Percentiles rank a stretch among this genome's conserved stretches.
phyloP scores from a whole-genome alignment of 306 rosid species.

The Comarum palustre region DNA sequence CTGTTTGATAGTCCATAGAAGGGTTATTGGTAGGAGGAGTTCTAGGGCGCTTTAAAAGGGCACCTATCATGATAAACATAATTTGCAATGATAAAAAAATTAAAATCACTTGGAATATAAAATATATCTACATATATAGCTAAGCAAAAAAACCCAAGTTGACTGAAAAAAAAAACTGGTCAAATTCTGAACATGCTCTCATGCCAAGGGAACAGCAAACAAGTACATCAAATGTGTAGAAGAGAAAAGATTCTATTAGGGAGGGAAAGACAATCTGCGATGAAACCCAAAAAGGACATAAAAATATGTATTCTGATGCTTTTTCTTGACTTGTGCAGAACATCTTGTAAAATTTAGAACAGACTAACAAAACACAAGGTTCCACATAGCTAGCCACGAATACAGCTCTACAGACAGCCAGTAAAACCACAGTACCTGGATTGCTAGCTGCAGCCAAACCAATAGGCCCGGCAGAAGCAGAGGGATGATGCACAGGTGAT shows the following conservation, averaged over 20 bases:
- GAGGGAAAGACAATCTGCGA: too few relatives aligned
- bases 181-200: neutral
- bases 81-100: slow-evolving; percentile 1
- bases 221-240: neutral
- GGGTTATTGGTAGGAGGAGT: slow-evolving; percentile 93
- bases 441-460: slow-evolving; percentile 67
- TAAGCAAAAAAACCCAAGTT: neutral
- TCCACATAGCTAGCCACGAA: neutral
- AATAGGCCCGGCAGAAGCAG: slow-evolving; percentile 90
- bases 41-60: slow-evolving; percentile 92
- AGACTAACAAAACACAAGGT: neutral
- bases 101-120: slow-evolving; percentile 19
- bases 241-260: neutral
- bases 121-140: neutral
- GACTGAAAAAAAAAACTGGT: neutral
- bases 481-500: slow-evolving; percentile 86
- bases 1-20: slow-evolving; percentile 92
- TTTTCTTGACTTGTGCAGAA: neutral
- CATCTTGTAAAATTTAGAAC: neutral
- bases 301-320: neutral
- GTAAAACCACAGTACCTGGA: slow-evolving; percentile 52
- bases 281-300: neutral
- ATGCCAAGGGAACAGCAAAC: neutral
- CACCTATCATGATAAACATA: slow-evolving; percentile 44
- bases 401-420: slow-evolving; percentile 9